phyloP scores from a whole-genome alignment of 176 grass and related monocot species.

The Paspalum vaginatum region DNA sequence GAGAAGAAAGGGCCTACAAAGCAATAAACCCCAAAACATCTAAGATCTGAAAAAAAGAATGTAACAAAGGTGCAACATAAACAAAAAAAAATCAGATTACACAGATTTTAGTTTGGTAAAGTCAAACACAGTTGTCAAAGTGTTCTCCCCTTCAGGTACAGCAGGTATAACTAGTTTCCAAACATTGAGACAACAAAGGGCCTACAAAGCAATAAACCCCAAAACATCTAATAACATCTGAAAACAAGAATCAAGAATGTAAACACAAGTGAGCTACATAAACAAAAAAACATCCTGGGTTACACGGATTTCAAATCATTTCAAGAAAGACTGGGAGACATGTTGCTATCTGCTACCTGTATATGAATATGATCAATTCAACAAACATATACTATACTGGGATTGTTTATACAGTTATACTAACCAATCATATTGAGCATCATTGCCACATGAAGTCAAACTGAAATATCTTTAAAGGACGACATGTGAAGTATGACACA shows the following conservation, averaged over 20 bases:
- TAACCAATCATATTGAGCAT: neutral
- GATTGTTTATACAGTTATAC: slow-evolving; percentile 14
- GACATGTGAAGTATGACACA: slow-evolving; percentile 1
- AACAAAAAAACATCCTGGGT: slow-evolving; percentile 16
- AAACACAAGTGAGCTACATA: slow-evolving; percentile 9
- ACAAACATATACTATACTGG: slow-evolving; percentile 14
- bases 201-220: slow-evolving; percentile 58
- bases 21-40: slow-evolving; percentile 45
- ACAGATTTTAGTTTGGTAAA: slow-evolving; percentile 28
- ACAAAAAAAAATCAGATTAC: slow-evolving; percentile 20
- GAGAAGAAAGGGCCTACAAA: slow-evolving; percentile 70
- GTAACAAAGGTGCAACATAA: slow-evolving; percentile 13
- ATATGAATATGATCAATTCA: slow-evolving; percentile 25
- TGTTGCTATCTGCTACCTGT: neutral
- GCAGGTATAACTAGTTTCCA: slow-evolving; percentile 76
- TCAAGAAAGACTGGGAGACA: slow-evolving; percentile 20
- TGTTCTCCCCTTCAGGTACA: slow-evolving; percentile 83
- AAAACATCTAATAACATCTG: slow-evolving; percentile 38
- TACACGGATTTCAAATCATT: slow-evolving; percentile 30
- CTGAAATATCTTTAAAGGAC: slow-evolving; percentile 7
- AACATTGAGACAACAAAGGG: slow-evolving; percentile 72
- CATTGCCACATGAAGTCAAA: slow-evolving; percentile 15
- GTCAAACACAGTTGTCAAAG: slow-evolving; percentile 86
- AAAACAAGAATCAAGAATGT: slow-evolving; percentile 9
- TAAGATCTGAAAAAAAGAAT: slow-evolving; percentile 35